phyloP scores from a whole-genome alignment of 768 basidiomycete species.

The Amyloporia xantha region DNA sequence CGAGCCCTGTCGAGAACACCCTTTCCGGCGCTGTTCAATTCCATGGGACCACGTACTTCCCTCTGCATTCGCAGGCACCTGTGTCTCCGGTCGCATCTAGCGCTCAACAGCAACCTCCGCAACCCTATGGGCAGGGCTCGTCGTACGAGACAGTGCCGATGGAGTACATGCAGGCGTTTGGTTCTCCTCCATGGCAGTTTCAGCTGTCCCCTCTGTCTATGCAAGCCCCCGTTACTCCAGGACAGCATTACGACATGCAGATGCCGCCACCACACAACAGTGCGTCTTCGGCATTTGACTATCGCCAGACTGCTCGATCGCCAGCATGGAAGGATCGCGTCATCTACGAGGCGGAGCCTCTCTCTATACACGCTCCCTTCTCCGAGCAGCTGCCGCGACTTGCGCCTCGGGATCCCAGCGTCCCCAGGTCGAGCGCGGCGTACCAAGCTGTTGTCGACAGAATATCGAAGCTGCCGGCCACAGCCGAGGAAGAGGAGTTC shows the following conservation, averaged over 20 bases:
- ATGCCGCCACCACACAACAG: neutral
- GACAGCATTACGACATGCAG: neutral
- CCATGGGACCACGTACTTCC: constrained; percentile 23
- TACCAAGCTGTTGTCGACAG: neutral
- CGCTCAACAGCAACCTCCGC: neutral
- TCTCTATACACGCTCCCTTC: neutral
- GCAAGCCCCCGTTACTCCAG: neutral
- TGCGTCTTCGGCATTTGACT: neutral
- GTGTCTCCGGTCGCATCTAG: constrained; percentile 3
- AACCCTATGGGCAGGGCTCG: neutral
- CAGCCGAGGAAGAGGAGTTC: constrained; percentile 13
- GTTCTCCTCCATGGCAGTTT: neutral
- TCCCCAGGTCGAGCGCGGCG: constrained; percentile 1
- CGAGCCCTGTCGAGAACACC: constrained; percentile 8
- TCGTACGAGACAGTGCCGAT: too few relatives aligned
- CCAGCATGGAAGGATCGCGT: neutral
- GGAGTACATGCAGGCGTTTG: neutral
- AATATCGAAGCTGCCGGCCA: neutral
- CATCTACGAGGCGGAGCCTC: constrained; percentile 1
- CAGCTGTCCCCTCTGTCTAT: neutral
- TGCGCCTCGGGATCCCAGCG: neutral
- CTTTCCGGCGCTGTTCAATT: constrained; percentile 18
- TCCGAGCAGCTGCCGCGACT: neutral
- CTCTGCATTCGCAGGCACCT: constrained; percentile 7
- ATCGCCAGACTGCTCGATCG: neutral